phyloP scores from a whole-genome alignment of 176 grass and related monocot genomes.

The Thalia dealbata region DNA sequence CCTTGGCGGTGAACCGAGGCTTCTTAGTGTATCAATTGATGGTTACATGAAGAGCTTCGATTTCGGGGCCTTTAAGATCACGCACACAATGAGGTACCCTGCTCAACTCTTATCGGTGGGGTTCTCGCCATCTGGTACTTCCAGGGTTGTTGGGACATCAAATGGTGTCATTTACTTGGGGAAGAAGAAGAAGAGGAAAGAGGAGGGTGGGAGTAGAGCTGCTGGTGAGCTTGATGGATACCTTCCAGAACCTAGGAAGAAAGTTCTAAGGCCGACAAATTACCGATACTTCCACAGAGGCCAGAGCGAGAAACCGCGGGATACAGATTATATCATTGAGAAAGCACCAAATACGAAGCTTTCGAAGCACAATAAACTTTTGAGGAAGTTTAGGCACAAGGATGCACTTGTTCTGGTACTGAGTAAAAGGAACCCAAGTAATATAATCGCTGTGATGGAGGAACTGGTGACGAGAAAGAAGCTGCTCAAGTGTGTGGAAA shows the following conservation, averaged over 20 bases:
- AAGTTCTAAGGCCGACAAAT: constrained; percentile 30
- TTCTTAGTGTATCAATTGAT: constrained; percentile 83
- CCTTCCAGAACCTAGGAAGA: constrained; percentile 30
- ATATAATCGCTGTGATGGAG: constrained; percentile 64
- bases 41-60: constrained; percentile 92
- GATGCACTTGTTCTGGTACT: constrained; percentile 64
- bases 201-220: constrained; percentile 13
- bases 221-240: constrained; percentile 36
- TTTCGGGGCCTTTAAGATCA: constrained; percentile 66
- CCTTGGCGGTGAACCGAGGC: constrained; percentile 26
- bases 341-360: constrained; percentile 60
- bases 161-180: constrained; percentile 63
- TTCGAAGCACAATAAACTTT: constrained; percentile 63
- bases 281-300: constrained; percentile 59
- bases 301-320: constrained; percentile 54
- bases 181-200: constrained; percentile 44
- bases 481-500: constrained; percentile 50
- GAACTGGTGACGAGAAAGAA: constrained; percentile 79
- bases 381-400: constrained; percentile 77
- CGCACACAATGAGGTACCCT: constrained; percentile 61
- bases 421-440: constrained; percentile 39
- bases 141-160: constrained; percentile 58
- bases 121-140: constrained; percentile 52
- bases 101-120: constrained; percentile 60
- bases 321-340: constrained; percentile 52